Evolutionary conservation across 2,329 filamentous ascomycete species (phyloP).

Genomic region (Pseudogymnoascus verrucosus): DNA sequence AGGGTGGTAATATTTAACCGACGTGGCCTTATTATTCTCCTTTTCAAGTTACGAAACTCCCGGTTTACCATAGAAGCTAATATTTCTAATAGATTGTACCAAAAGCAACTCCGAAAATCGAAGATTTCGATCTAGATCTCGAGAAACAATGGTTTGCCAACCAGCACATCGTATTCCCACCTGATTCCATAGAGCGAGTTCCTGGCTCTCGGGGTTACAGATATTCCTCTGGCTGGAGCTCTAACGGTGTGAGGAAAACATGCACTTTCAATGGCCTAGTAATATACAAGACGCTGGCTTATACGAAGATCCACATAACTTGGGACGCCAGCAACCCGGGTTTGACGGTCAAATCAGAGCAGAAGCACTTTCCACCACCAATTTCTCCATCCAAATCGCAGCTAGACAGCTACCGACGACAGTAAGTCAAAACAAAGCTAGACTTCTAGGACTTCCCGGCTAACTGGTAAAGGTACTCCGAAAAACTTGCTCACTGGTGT

Average conservation of each 20-base stretch:
- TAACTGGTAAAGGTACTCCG: conserved; percentile 23
- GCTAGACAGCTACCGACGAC: conserved; percentile 18
- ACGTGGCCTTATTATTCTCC: background rate
- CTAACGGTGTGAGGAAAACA: conserved; percentile 21
- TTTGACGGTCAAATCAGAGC: conserved; percentile 26
- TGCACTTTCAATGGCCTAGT: conserved; percentile 27
- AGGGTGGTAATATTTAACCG: background rate
- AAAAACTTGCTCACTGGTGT: conserved; percentile 26
- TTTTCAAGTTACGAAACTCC: background rate
- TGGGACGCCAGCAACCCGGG: conserved; percentile 29
- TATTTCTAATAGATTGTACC: background rate
- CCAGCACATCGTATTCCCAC: conserved; percentile 20
- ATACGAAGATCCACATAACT: conserved; percentile 28
- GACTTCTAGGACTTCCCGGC: background rate
- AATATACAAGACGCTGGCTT: conserved; percentile 27
- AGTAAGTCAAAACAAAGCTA: conserved; percentile 12
- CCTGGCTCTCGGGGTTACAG: conserved; percentile 15
- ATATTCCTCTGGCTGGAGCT: conserved; percentile 18
- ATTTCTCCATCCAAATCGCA: conserved; percentile 17
- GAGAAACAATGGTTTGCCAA: conserved; percentile 26
- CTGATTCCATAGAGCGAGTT: conserved; percentile 16
- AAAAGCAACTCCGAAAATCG: background rate
- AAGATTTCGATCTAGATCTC: conserved; percentile 26
- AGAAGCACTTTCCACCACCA: conserved; percentile 28
- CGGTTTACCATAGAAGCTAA: background rate